These are phyloP conservation scores for Drechslerella dactyloides DNA, from an alignment of 2,329 filamentous ascomycete genomes.

Conservation along the genomic window DNA sequence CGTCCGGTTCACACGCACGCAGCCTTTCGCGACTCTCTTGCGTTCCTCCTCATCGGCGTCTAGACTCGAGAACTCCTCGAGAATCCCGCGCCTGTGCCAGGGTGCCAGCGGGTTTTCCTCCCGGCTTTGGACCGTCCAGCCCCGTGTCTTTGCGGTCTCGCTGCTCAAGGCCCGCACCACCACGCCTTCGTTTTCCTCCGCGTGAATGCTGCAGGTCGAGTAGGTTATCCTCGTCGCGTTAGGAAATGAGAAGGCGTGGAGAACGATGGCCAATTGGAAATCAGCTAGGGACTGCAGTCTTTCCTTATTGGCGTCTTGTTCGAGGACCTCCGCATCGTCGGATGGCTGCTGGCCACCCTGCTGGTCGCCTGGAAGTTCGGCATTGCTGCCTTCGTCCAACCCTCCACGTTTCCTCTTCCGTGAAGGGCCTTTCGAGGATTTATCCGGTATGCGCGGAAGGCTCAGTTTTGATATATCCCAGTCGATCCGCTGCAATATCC, in stretches of 20 bases:
- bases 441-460: constrained; percentile 25
- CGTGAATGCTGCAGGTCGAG: constrained; percentile 89
- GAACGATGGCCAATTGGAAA: constrained; percentile 81
- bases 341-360: constrained; percentile 57
- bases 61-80: constrained; percentile 25
- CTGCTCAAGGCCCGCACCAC: constrained; percentile 75
- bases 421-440: background rate
- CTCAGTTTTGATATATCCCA: constrained; percentile 27
- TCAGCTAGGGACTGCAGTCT: constrained; percentile 75
- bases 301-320: constrained; percentile 65
- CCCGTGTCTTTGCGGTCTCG: constrained; percentile 68
- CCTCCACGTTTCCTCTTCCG: constrained; percentile 49
- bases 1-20: constrained; percentile 35
- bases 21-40: constrained; percentile 29
- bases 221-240: constrained; percentile 79
- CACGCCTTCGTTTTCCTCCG: constrained; percentile 86
- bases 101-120: constrained; percentile 75
- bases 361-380: constrained; percentile 55
- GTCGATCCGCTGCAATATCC: constrained; percentile 77
- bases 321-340: constrained; percentile 57
- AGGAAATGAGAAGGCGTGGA: constrained; percentile 84
- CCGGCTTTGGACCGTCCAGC: constrained; percentile 78
- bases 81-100: constrained; percentile 72
- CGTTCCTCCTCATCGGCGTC: constrained; percentile 13
- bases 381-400: constrained; percentile 19